phyloP scores from a whole-genome alignment of 2,329 filamentous ascomycete genomes.

The Rutstroemia sydowiana region DNA sequence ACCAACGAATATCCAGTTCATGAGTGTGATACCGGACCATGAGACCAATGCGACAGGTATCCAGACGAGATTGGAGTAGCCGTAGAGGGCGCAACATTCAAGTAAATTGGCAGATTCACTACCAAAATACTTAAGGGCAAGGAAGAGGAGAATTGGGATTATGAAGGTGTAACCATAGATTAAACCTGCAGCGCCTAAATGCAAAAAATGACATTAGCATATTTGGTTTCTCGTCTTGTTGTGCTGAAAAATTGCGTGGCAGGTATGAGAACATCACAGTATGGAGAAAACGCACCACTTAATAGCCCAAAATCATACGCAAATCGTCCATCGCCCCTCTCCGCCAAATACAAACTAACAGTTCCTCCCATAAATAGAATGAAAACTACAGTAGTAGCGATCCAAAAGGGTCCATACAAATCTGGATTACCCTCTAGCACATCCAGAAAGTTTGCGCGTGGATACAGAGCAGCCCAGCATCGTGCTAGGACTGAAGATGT shows the following conservation, averaged over 20 bases:
- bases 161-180: conserved; percentile 93
- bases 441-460: conserved; percentile 90
- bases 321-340: conserved; percentile 62
- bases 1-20: conserved; percentile 92
- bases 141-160: conserved; percentile 80
- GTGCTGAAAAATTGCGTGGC: not conserved
- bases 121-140: conserved; percentile 87
- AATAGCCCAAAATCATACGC: conserved; percentile 86
- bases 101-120: conserved; percentile 88
- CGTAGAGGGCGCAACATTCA: conserved; percentile 93
- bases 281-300: conserved; percentile 49
- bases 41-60: conserved; percentile 87
- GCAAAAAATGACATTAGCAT: conserved; percentile 5
- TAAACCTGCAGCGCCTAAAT: conserved; percentile 70
- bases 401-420: conserved; percentile 96
- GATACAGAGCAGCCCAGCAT: conserved; percentile 83
- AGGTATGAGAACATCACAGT: no score
- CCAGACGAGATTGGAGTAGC: conserved; percentile 96
- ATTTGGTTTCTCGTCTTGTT: not conserved
- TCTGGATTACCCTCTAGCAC: conserved; percentile 95
- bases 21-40: conserved; percentile 75
- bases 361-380: conserved; percentile 94
- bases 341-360: conserved; percentile 81
- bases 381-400: conserved; percentile 92
- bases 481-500: conserved; percentile 81